Percentiles rank a stretch among this genome's conserved stretches.
Conservation (phyloP, 495 filamentous ascomycete genomes). For the Penicillium simplicissimum region DNA sequence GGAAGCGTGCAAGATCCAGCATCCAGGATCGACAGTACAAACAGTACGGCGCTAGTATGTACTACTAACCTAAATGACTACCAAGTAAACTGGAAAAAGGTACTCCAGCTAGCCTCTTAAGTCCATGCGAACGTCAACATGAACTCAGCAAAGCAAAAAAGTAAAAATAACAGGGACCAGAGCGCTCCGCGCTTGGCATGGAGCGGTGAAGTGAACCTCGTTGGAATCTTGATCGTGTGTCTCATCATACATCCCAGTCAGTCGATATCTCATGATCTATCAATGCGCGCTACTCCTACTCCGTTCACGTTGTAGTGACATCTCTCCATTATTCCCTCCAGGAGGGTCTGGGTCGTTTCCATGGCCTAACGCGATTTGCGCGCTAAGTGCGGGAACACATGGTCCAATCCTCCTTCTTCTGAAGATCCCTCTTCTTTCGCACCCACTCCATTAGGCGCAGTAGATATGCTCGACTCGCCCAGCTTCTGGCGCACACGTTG, state of each 20-base stretch:
- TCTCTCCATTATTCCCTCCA: neutral
- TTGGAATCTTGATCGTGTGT: neutral
- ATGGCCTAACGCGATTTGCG: conserved; percentile 21
- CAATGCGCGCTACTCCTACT: neutral
- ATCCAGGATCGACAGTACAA: neutral
- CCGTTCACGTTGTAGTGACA: neutral
- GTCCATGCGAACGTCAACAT: neutral
- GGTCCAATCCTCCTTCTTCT: conserved; percentile 26
- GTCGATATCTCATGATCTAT: neutral
- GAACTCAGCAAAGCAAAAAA: neutral
- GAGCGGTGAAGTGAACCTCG: neutral
- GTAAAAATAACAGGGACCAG: neutral
- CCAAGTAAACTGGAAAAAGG: too few species aligned
- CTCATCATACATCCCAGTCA: neutral
- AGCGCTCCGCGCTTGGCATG: neutral
- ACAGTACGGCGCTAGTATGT: neutral
- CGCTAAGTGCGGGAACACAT: conserved; percentile 51
- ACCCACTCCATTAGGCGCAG: neutral
- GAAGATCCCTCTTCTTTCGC: neutral
- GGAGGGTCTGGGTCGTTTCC: neutral
- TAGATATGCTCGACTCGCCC: conserved; percentile 14
- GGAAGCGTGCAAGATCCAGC: neutral
- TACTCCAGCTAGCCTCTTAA: neutral
- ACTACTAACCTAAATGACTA: too few species aligned
- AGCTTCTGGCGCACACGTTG: conserved; percentile 43